These are phyloP conservation scores for Pichia sp. DNA, from an alignment of 1,139 yeast genomes.

Conservation along the genomic window DNA sequence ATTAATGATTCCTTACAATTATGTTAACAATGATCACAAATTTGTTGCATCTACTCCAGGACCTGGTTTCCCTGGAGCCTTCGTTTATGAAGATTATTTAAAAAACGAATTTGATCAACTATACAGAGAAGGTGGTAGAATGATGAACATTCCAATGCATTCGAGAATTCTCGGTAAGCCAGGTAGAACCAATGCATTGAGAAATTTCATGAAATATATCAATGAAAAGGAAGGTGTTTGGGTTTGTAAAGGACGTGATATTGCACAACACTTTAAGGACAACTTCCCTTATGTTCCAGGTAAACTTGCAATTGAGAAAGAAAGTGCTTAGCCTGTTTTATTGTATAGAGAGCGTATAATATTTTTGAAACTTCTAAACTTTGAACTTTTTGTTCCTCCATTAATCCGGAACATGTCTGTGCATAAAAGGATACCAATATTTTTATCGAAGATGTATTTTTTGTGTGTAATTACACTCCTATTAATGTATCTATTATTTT, in stretches of 20 bases:
- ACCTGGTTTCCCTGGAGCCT: constrained; percentile 17
- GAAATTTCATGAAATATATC: constrained; percentile 34
- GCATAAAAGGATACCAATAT: too few relatives aligned
- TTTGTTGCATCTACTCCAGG: constrained; percentile 17
- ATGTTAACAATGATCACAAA: constrained; percentile 33
- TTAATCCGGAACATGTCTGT: too few relatives aligned
- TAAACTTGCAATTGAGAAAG: neutral
- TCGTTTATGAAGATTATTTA: constrained; percentile 27
- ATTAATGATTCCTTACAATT: constrained; percentile 34
- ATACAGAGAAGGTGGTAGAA: constrained; percentile 34
- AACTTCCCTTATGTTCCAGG: constrained; percentile 25
- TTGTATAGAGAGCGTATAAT: too few relatives aligned
- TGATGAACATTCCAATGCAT: constrained; percentile 36
- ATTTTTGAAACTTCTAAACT: too few relatives aligned
- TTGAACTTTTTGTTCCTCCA: too few relatives aligned
- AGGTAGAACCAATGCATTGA: constrained; percentile 33
- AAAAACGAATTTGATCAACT: constrained; percentile 35
- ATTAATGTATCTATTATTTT: too few relatives aligned
- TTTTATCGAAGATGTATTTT: too few relatives aligned
- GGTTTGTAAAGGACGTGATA: constrained; percentile 34
- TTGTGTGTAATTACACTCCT: too few relatives aligned
- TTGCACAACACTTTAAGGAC: constrained; percentile 31
- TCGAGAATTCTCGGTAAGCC: constrained; percentile 35
- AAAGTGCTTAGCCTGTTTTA: neutral
- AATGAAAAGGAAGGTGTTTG: constrained; percentile 32